Evolutionary conservation across 2,329 filamentous ascomycete species (phyloP).

Genomic region (Thielaviopsis populi): DNA sequence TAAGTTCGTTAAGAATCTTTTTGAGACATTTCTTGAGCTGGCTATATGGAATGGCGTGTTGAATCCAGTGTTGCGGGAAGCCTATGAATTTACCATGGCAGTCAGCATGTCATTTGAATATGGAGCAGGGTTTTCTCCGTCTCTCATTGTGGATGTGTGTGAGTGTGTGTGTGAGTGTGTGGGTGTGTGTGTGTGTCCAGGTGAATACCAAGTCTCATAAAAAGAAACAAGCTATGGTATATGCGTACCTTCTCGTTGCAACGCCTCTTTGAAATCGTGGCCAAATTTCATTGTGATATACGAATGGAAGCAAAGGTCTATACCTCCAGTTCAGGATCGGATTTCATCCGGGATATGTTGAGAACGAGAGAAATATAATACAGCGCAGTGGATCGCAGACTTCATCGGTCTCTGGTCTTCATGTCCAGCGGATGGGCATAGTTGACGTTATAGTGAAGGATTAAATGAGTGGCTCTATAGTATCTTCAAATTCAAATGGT

Average conservation of each 20-base stretch:
- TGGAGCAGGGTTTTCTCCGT: too few species aligned
- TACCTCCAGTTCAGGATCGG: neutral
- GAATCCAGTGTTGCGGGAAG: constrained; percentile 58
- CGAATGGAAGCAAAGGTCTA: neutral
- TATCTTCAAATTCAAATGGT: neutral
- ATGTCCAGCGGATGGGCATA: neutral
- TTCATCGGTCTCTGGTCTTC: neutral
- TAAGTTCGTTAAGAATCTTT: constrained; percentile 57
- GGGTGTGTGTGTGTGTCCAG: too few species aligned
- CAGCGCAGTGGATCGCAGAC: neutral
- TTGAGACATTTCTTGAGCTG: constrained; percentile 84
- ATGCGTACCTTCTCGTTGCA: constrained; percentile 43
- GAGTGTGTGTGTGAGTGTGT: too few species aligned
- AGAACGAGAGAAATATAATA: neutral
- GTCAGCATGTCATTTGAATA: neutral
- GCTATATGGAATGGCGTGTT: constrained; percentile 67
- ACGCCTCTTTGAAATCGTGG: constrained; percentile 55
- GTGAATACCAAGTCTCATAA: too few species aligned
- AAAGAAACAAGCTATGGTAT: neutral
- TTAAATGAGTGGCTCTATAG: too few species aligned
- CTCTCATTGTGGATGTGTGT: too few species aligned
- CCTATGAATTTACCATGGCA: constrained; percentile 26
- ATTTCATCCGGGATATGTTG: neutral
- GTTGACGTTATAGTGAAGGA: neutral
- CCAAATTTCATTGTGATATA: constrained; percentile 63